Evolutionary conservation across 2,329 filamentous ascomycete genomes (phyloP), one percentile per base, ranked within the genome.

Genomic region (Pseudogymnoascus sp.): DNA sequence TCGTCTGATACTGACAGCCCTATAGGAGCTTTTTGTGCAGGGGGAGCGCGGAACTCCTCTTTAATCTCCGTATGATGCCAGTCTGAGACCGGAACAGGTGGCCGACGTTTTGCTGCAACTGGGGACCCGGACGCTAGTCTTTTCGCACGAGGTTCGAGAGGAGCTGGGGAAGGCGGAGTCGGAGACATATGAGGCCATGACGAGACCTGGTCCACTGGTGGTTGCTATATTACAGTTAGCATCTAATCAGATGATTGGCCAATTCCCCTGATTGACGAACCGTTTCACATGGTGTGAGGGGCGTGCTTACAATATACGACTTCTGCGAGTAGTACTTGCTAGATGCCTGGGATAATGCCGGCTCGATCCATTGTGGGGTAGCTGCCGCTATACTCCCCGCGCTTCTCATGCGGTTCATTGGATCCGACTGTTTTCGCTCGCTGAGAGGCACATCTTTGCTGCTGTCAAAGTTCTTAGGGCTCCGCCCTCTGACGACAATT

Each of bases 401-500:
- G 31, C 67, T 68, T 62, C 68, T 70, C 21, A 34, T 62, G 16
- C 45, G 66, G 63, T 61, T 73, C 72, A 37, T 21, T 4, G 66
- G 54, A 23, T 73, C 72, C 4, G 66, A 18, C 60, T 60, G 57
- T 21, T 72, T 73, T 64, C 66, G 69, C 63, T 73, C 72, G 64
- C 64, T 71, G 60, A 96, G 78, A 1, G 90, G 89, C 61, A 93
- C 84, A 71, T 96, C 91, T 73, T 95, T 96, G 65, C 90, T 84
- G 62, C 90, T 92, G 71, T 96, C 92, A 74, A 97, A 97, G 72
- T 97, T 97, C 63, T 93, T 83, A 0, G 93, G 93, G 73, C 92
- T 97, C 64, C 93, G 85, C 36, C 93, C 93, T 64, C 93, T 88
- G 37, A 97, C 93, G 69, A 97, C 96, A 64, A 97, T 91, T n/a